Conservation (phyloP, 805 yeast genomes). For the Ogataea trehaloabstinens region DNA sequence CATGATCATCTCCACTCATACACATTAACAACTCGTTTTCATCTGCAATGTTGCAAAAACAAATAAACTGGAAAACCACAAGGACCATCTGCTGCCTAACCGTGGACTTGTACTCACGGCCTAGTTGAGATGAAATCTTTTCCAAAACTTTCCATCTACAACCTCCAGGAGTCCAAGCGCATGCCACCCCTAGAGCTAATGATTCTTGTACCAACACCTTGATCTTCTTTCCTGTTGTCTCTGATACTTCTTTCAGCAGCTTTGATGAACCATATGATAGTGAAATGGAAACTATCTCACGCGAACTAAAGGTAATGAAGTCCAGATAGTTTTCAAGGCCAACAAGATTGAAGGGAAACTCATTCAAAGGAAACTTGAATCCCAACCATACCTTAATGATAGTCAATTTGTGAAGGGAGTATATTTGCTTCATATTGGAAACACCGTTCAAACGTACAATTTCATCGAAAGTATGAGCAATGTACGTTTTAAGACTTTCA, state of each 20-base stretch:
- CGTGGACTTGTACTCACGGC: slow-evolving; percentile 6
- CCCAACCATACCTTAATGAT: slow-evolving; percentile 45
- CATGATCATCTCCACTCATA: neutral
- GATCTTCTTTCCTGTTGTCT: slow-evolving; percentile 4
- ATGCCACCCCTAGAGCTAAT: slow-evolving; percentile 36
- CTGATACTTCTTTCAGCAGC: slow-evolving; percentile 16
- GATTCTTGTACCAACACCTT: slow-evolving; percentile 22
- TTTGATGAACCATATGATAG: slow-evolving; percentile 27
- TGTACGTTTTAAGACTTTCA: slow-evolving; percentile 30
- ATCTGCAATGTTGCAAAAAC: slow-evolving; percentile 38
- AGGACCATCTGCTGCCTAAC: slow-evolving; percentile 29
- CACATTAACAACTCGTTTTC: slow-evolving; percentile 21
- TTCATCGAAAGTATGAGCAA: slow-evolving; percentile 25
- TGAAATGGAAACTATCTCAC: slow-evolving; percentile 39
- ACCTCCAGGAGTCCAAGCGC: slow-evolving; percentile 29
- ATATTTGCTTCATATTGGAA: slow-evolving; percentile 21
- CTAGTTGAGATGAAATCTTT: slow-evolving; percentile 10
- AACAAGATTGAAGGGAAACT: slow-evolving; percentile 42
- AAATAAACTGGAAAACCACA: slow-evolving; percentile 37
- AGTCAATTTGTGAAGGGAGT: slow-evolving; percentile 32
- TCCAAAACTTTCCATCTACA: slow-evolving; percentile 26
- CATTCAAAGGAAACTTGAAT: slow-evolving; percentile 27
- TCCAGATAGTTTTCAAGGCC: slow-evolving; percentile 31
- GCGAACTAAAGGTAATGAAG: slow-evolving; percentile 35
- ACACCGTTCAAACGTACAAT: slow-evolving; percentile 24